Percentiles rank a stretch among this genome's conserved stretches.
phyloP scores from a whole-genome alignment of 495 filamentous ascomycete genomes.

The Aspergillus taichungensis region DNA sequence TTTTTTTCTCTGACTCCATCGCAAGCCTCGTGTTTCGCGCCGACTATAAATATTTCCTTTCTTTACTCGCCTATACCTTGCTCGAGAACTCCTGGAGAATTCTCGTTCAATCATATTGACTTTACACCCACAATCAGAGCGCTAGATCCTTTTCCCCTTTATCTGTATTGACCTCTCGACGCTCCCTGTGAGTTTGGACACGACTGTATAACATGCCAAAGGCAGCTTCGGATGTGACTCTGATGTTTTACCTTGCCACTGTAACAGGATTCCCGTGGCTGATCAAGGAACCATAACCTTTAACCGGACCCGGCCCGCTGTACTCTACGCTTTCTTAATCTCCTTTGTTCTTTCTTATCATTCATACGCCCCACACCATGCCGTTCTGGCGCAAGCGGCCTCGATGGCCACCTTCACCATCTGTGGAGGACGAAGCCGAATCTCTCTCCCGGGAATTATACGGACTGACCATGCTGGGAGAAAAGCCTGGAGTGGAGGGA shows the following conservation, averaged over 20 bases:
- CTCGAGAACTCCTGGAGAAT: too few relatives aligned
- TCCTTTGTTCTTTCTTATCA: slow-evolving; percentile 6
- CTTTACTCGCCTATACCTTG: too few relatives aligned
- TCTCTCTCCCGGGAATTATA: slow-evolving; percentile 35
- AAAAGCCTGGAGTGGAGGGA: slow-evolving; percentile 31
- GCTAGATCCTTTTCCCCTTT: too few relatives aligned
- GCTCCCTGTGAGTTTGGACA: slow-evolving; percentile 12
- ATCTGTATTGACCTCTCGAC: slow-evolving; percentile 2
- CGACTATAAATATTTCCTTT: too few relatives aligned
- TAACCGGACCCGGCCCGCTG: not conserved
- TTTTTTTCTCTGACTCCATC: too few relatives aligned
- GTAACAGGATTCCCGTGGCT: slow-evolving; percentile 7
- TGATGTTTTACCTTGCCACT: slow-evolving; percentile 9
- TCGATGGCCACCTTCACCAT: slow-evolving; percentile 34
- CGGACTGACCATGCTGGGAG: slow-evolving; percentile 22
- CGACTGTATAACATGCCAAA: slow-evolving; percentile 15
- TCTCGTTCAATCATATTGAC: too few relatives aligned
- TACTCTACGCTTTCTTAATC: not conserved
- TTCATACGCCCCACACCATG: slow-evolving; percentile 15
- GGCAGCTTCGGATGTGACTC: slow-evolving; percentile 9
- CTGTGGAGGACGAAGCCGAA: slow-evolving; percentile 35
- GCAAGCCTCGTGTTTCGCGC: too few relatives aligned
- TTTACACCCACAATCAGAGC: too few relatives aligned
- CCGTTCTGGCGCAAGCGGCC: slow-evolving; percentile 21
- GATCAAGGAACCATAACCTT: not conserved